These are phyloP conservation scores for Suillus subalutaceus DNA, from an alignment of 768 basidiomycete species.

Conservation along the genomic window DNA sequence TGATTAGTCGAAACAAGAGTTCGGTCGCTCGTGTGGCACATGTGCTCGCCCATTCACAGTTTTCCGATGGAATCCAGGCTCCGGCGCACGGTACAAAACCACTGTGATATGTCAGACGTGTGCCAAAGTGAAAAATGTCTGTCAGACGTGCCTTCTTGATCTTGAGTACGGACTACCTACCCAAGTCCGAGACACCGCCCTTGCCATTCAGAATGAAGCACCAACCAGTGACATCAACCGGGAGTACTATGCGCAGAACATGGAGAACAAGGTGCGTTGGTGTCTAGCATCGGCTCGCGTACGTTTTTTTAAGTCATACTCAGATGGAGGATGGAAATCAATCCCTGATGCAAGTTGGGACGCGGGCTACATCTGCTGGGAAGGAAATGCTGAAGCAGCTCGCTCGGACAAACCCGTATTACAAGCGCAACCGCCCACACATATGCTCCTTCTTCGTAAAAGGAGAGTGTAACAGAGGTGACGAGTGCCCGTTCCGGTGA, in stretches of 20 bases:
- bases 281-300: background rate
- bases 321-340: conserved; percentile 71
- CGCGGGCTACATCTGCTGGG: conserved; percentile 74
- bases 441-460: conserved; percentile 95
- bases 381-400: conserved; percentile 97
- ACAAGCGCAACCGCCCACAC: conserved; percentile 94
- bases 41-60: conserved; percentile 96
- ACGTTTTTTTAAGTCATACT: conserved; percentile 10
- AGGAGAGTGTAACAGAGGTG: conserved; percentile 90
- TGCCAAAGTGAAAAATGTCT: conserved; percentile 94
- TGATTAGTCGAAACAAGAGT: conserved; percentile 91
- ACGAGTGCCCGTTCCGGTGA: conserved; percentile 87
- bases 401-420: conserved; percentile 94
- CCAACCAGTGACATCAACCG: conserved; percentile 98
- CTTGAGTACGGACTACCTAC: conserved; percentile 96
- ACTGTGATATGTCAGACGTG: conserved; percentile 98
- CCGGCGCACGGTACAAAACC: conserved; percentile 92
- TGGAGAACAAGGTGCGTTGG: conserved; percentile 73
- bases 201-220: conserved; percentile 82
- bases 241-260: conserved; percentile 92
- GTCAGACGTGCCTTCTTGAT: conserved; percentile 97
- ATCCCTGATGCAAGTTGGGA: conserved; percentile 57
- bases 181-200: conserved; percentile 95
- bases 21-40: conserved; percentile 94
- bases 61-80: conserved; percentile 98